Conservation (phyloP, 805 yeast genomes). For the Myxozyma melibiosi region DNA sequence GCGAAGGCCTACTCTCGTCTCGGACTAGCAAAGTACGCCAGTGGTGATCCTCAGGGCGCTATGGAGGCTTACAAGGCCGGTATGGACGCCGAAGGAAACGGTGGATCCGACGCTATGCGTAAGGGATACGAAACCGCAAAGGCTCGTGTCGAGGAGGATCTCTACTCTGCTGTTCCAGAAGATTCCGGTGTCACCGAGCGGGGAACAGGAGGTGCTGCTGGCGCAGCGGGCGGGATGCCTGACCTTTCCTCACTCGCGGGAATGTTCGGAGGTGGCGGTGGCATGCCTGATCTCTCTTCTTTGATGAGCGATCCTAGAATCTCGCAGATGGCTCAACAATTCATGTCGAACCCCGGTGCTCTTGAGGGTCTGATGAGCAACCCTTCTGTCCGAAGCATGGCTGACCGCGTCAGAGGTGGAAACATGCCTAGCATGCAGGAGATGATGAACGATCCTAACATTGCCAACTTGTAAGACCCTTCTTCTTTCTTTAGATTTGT, state of each 20-base stretch:
- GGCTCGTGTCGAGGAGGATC: conserved; percentile 76
- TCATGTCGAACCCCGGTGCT: conserved; percentile 85
- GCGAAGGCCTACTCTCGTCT: conserved; percentile 94
- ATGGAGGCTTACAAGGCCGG: conserved; percentile 89
- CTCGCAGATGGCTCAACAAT: conserved; percentile 82
- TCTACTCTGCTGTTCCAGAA: conserved; percentile 34
- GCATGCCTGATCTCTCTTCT: conserved; percentile 66
- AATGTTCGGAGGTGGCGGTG: conserved; percentile 74
- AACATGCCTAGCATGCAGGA: conserved; percentile 65
- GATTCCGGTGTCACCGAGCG: conserved; percentile 10
- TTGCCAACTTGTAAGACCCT: conserved; percentile 26
- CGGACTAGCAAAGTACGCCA: conserved; percentile 92
- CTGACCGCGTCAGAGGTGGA: conserved; percentile 62
- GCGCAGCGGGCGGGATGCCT: conserved; percentile 63
- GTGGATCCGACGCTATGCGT: conserved; percentile 84
- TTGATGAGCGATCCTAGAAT: conserved; percentile 89
- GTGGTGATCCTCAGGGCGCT: conserved; percentile 88
- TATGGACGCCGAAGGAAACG: conserved; percentile 80
- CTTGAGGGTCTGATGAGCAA: conserved; percentile 72
- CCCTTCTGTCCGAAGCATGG: conserved; percentile 83
- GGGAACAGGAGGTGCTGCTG: conserved; percentile 22
- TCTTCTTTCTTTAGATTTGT: background rate
- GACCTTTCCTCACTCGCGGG: conserved; percentile 62
- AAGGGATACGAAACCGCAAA: conserved; percentile 94
- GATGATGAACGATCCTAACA: conserved; percentile 71